Evolutionary conservation across 2,329 filamentous ascomycete genomes (phyloP).

Genomic region (Fusarium sp.): DNA sequence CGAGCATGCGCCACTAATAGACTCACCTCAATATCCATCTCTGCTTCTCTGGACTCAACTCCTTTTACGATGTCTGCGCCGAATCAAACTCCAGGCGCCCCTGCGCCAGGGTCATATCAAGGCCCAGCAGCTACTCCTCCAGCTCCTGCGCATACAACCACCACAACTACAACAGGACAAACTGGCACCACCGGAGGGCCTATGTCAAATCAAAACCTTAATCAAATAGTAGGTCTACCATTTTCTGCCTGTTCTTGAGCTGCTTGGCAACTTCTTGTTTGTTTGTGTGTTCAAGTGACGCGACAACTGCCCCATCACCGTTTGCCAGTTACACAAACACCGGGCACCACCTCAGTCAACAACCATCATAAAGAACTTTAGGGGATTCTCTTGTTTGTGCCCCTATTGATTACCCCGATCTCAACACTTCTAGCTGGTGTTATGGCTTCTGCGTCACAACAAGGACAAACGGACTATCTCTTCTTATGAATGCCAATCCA

Average conservation of each 20-base stretch:
- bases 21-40: neutral
- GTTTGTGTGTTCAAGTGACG: neutral
- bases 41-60: neutral
- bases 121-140: conserved; percentile 55
- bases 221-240: conserved; percentile 86
- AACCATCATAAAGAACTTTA: neutral
- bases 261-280: neutral
- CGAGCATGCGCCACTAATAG: neutral
- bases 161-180: conserved; percentile 48
- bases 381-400: neutral
- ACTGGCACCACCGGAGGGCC: conserved; percentile 55
- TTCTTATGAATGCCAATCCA: neutral
- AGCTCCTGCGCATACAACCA: conserved; percentile 47
- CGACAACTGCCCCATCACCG: neutral
- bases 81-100: conserved; percentile 50
- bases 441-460: neutral
- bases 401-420: neutral
- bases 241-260: conserved; percentile 13
- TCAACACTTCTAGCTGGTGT: neutral
- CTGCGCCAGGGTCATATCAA: conserved; percentile 52
- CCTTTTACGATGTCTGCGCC: conserved; percentile 55
- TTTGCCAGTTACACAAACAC: conserved; percentile 9
- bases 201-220: conserved; percentile 90
- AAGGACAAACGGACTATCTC: neutral
- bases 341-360: neutral